Conservation (phyloP, 176 grass and related monocot genomes). For the Carex scoparia region DNA sequence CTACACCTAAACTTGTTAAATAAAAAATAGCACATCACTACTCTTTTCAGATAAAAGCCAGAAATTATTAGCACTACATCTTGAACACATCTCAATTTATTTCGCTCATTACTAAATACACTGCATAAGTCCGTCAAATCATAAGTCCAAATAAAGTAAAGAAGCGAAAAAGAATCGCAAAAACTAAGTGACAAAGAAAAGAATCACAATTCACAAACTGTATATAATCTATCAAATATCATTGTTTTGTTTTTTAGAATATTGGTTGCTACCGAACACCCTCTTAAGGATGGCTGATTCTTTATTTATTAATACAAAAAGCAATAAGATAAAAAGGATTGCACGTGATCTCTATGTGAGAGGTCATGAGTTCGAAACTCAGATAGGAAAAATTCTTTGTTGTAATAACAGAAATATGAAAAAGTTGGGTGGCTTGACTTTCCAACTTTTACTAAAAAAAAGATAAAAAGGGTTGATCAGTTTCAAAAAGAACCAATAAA, state of each 20-base stretch:
- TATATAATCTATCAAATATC: neutral
- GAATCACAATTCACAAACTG: neutral
- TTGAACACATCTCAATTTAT: neutral
- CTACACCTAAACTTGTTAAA: no score
- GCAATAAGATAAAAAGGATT: neutral
- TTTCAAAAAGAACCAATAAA: neutral
- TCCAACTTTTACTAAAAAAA: no score
- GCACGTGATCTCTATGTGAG: no score
- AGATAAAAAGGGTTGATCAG: neutral
- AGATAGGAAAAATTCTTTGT: no score
- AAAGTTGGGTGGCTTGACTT: no score
- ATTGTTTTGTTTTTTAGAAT: neutral
- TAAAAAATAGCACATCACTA: neutral
- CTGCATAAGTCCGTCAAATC: neutral
- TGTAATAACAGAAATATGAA: no score
- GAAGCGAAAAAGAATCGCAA: neutral
- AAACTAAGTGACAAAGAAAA: neutral
- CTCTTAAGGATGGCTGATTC: neutral
- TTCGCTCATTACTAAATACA: neutral
- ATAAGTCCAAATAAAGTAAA: constrained; percentile 4
- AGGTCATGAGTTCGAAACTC: no score
- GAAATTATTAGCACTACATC: neutral
- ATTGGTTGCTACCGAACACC: no score
- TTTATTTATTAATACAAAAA: neutral
- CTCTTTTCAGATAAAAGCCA: neutral